These are phyloP conservation scores for Monilinia fructicola DNA, from an alignment of 2,329 filamentous ascomycete genomes.

Conservation along the genomic window DNA sequence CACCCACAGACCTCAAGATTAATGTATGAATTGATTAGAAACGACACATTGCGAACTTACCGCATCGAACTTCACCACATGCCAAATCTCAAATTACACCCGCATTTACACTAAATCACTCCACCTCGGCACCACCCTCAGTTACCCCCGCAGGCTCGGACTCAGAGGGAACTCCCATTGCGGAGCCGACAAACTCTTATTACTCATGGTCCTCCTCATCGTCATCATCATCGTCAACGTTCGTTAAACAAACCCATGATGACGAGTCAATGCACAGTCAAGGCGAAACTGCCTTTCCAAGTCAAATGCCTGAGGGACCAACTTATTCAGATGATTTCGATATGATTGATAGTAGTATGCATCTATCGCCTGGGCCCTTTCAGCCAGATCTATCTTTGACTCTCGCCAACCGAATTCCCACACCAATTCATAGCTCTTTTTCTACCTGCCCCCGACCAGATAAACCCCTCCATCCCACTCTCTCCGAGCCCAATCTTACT, in stretches of 20 bases:
- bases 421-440: slow-evolving; percentile 41
- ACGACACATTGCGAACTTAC: slow-evolving; percentile 37
- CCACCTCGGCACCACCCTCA: slow-evolving; percentile 35
- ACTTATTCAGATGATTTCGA: slow-evolving; percentile 39
- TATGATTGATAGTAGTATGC: slow-evolving; percentile 37
- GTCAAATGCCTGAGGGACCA: slow-evolving; percentile 33
- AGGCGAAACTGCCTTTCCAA: slow-evolving; percentile 30
- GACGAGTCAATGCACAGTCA: slow-evolving; percentile 24
- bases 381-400: slow-evolving; percentile 36
- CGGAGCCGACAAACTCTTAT: slow-evolving; percentile 30
- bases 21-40: slow-evolving; percentile 32
- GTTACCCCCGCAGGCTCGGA: slow-evolving; percentile 40
- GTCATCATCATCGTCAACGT: slow-evolving; percentile 33
- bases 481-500: slow-evolving; percentile 40
- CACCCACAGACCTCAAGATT: slow-evolving; percentile 13
- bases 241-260: slow-evolving; percentile 30
- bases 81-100: slow-evolving; percentile 28
- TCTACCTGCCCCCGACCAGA: slow-evolving; percentile 26
- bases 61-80: slow-evolving; percentile 36
- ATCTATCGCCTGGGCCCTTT: slow-evolving; percentile 37
- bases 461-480: slow-evolving; percentile 25
- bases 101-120: slow-evolving; percentile 28
- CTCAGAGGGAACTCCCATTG: slow-evolving; percentile 33
- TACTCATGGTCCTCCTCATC: slow-evolving; percentile 36
- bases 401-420: slow-evolving; percentile 39